Conservation (phyloP, 495 filamentous ascomycete genomes). For the Amphirosellinia nigrospora region DNA sequence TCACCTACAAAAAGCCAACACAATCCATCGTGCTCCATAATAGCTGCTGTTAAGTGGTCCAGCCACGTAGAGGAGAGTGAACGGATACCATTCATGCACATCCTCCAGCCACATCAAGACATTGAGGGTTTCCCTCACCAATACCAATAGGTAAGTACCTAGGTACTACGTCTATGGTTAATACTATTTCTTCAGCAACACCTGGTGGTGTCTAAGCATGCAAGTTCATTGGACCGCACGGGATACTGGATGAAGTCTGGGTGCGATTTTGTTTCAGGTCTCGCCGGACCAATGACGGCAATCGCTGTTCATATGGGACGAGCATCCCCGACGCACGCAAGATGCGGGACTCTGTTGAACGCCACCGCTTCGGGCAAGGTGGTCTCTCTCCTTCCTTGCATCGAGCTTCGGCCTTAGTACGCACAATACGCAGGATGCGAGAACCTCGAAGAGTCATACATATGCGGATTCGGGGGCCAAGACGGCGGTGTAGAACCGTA, state of each 20-base stretch:
- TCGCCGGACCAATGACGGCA: constrained; percentile 7
- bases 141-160: not conserved
- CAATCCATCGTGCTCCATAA: not conserved
- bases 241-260: not conserved
- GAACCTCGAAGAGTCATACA: constrained; percentile 21
- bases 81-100: not conserved
- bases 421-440: constrained; percentile 9
- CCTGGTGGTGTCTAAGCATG: constrained; percentile 14
- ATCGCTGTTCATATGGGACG: constrained; percentile 2
- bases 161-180: not conserved
- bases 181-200: constrained; percentile 6
- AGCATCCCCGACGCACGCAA: constrained; percentile 13
- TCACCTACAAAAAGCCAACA: constrained; percentile 9
- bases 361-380: constrained; percentile 23
- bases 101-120: constrained; percentile 8
- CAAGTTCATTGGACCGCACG: constrained; percentile 17
- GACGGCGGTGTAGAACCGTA: constrained; percentile 23
- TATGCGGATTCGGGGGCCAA: constrained; percentile 15
- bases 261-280: constrained; percentile 19
- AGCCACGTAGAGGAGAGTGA: constrained; percentile 13
- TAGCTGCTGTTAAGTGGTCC: constrained; percentile 8
- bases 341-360: constrained; percentile 3
- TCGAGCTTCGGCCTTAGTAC: constrained; percentile 20
- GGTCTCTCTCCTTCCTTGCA: not conserved
- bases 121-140: constrained; percentile 3